Conservation (phyloP, 2,329 filamentous ascomycete species). For the Alternaria sp. region DNA sequence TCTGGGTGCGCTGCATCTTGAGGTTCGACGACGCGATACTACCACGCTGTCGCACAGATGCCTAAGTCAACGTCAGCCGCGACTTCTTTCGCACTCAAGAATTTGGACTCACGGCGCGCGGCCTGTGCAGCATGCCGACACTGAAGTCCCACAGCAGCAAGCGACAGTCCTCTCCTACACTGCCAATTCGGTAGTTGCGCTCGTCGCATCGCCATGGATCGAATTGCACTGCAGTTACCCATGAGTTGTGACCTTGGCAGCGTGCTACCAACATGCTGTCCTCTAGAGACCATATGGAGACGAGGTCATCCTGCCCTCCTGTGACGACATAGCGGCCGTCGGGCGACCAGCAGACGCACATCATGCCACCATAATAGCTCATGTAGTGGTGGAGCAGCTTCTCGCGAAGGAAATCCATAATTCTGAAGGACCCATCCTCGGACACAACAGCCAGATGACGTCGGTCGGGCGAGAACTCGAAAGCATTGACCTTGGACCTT, state of each 20-base stretch:
- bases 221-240: conserved; percentile 92
- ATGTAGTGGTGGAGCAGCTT: conserved; percentile 88
- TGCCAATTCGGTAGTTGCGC: conserved; percentile 93
- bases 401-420: conserved; percentile 92
- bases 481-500: conserved; percentile 88
- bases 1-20: conserved; percentile 60
- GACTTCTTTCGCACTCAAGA: neutral
- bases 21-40: conserved; percentile 62
- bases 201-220: conserved; percentile 98
- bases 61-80: conserved; percentile 43
- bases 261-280: conserved; percentile 87
- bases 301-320: conserved; percentile 92
- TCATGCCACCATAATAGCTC: conserved; percentile 92
- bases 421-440: conserved; percentile 87
- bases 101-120: conserved; percentile 71
- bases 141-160: conserved; percentile 97
- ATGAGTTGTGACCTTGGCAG: conserved; percentile 94
- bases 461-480: conserved; percentile 90
- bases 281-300: conserved; percentile 92
- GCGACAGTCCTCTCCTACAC: conserved; percentile 91
- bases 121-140: conserved; percentile 92
- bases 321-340: conserved; percentile 96
- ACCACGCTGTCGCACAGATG: conserved; percentile 65
- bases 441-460: conserved; percentile 88
- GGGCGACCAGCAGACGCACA: conserved; percentile 96